phyloP scores from a whole-genome alignment of 495 filamentous ascomycete genomes.

The Glutinoglossum americanum region DNA sequence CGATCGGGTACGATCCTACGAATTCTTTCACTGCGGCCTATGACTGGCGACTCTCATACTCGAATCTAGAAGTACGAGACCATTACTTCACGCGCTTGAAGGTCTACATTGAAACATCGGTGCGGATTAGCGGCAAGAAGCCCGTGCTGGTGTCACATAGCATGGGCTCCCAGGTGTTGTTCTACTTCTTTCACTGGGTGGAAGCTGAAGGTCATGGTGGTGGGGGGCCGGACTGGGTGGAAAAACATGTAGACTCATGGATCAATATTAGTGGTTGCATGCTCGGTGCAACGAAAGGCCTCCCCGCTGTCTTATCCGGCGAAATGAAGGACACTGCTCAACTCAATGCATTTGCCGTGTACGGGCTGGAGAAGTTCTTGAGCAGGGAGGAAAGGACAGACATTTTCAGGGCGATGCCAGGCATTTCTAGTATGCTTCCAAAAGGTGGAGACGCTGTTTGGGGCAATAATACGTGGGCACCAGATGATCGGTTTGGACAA shows the following conservation, averaged over 20 bases:
- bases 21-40: conserved; percentile 92
- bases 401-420: conserved; percentile 92
- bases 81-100: conserved; percentile 84
- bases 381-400: conserved; percentile 74
- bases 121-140: conserved; percentile 48
- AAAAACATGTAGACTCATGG: conserved; percentile 76
- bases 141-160: conserved; percentile 79
- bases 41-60: conserved; percentile 90
- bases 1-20: conserved; percentile 86
- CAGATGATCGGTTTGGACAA: conserved; percentile 64
- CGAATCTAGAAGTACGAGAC: conserved; percentile 71
- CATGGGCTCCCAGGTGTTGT: conserved; percentile 88
- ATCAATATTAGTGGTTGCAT: conserved; percentile 97
- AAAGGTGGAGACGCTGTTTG: conserved; percentile 86
- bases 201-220: conserved; percentile 56
- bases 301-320: conserved; percentile 78
- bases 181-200: conserved; percentile 98
- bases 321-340: conserved; percentile 98
- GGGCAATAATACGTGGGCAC: conserved; percentile 78
- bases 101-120: conserved; percentile 67
- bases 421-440: conserved; percentile 90
- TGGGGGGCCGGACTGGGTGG: conserved; percentile 77
- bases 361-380: conserved; percentile 89
- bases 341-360: conserved; percentile 92
- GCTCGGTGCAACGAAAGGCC: conserved; percentile 82